These are phyloP conservation scores for Parmelia sp. DNA, from an alignment of 495 filamentous ascomycete species.

Conservation along the genomic window DNA sequence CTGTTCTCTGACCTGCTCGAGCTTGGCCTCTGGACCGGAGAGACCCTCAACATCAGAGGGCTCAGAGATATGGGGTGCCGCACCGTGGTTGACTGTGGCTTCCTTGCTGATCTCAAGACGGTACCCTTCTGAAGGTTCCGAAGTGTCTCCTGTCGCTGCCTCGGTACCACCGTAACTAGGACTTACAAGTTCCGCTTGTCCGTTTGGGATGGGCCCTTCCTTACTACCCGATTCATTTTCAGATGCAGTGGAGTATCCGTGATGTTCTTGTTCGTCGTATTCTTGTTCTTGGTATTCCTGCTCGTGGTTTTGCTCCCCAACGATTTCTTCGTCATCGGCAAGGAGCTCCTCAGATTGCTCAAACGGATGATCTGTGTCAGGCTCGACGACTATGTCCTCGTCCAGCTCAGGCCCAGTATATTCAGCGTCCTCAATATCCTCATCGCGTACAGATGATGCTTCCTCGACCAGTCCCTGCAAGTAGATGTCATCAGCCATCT, in stretches of 20 bases:
- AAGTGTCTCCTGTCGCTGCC: not conserved
- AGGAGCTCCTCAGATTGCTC: not conserved
- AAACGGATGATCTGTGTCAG: not conserved
- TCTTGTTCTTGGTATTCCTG: slow-evolving; percentile 1
- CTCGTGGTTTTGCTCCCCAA: not conserved
- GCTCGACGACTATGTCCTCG: slow-evolving; percentile 21
- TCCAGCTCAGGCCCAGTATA: slow-evolving; percentile 4
- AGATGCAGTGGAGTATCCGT: not conserved
- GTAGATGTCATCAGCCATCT: slow-evolving; percentile 45
- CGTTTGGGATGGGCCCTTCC: not conserved
- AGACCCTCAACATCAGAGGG: not conserved
- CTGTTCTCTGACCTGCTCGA: not conserved
- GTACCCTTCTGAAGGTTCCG: not conserved
- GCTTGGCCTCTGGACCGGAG: not conserved
- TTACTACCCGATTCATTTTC: not conserved
- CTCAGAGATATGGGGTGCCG: not conserved
- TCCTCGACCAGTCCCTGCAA: slow-evolving; percentile 20
- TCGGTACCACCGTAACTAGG: not conserved
- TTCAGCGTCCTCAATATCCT: slow-evolving; percentile 14
- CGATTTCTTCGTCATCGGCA: not conserved
- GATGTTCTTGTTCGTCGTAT: not conserved
- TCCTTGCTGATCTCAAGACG: not conserved
- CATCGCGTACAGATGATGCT: slow-evolving; percentile 14
- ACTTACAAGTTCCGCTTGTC: not conserved
- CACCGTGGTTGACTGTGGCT: not conserved